phyloP scores from a whole-genome alignment of 2,329 filamentous ascomycete genomes.

The Stagonosporopsis cucurbitacearum region DNA sequence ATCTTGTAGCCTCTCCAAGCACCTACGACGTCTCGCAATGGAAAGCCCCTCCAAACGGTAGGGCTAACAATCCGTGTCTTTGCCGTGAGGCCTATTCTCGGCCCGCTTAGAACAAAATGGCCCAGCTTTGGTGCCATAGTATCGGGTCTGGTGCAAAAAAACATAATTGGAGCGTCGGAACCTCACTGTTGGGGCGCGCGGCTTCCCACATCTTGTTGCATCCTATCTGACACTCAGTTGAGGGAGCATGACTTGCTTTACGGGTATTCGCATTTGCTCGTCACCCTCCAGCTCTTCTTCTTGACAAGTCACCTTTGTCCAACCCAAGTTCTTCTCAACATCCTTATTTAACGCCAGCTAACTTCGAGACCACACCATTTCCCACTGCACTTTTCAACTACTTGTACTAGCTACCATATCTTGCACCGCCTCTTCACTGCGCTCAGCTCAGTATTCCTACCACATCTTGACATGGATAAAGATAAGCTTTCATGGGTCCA shows the following conservation, averaged over 20 bases:
- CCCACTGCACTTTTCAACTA: background rate
- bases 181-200: conserved; percentile 20
- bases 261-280: conserved; percentile 26
- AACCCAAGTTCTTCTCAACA: conserved; percentile 1
- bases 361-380: background rate
- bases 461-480: conserved; percentile 26
- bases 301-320: conserved; percentile 16
- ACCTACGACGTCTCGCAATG: background rate
- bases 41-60: background rate
- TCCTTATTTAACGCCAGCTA: conserved; percentile 8
- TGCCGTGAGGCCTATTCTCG: conserved; percentile 18
- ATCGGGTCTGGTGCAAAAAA: conserved; percentile 24
- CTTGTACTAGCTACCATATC: background rate
- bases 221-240: conserved; percentile 19
- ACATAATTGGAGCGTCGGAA: conserved; percentile 26
- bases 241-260: conserved; percentile 29
- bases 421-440: background rate
- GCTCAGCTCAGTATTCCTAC: background rate
- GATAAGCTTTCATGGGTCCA: conserved; percentile 29
- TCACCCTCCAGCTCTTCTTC: conserved; percentile 13
- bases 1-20: background rate
- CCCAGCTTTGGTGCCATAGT: conserved; percentile 18
- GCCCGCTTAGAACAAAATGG: conserved; percentile 19
- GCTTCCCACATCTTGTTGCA: conserved; percentile 26
- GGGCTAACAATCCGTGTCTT: conserved; percentile 9